A percentile compares a stretch with the other conserved stretches of the same genome.
Evolutionary conservation across 1,139 yeast genomes (phyloP).

Genomic region (Sugiyamaella sp.): DNA sequence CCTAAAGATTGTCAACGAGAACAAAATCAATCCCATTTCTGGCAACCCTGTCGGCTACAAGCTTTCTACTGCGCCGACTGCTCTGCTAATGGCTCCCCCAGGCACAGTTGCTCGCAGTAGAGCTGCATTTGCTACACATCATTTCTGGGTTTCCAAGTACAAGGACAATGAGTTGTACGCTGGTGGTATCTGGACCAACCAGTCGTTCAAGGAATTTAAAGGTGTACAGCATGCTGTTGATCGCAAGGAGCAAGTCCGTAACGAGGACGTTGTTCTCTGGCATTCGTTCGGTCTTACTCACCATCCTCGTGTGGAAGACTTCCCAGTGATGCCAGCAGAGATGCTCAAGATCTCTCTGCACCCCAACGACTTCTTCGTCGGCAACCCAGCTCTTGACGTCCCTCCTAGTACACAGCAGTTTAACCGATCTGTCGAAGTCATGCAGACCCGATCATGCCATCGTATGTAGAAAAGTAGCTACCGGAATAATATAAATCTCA

Average conservation of each 20-base stretch:
- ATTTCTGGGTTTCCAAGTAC: slow-evolving; percentile 76
- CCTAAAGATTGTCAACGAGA: slow-evolving; percentile 75
- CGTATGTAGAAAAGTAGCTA: slow-evolving; percentile 27
- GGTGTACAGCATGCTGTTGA: slow-evolving; percentile 63
- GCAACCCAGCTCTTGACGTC: slow-evolving; percentile 80
- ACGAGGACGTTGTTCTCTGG: slow-evolving; percentile 83
- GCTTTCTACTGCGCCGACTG: slow-evolving; percentile 75
- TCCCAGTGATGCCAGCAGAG: slow-evolving; percentile 94
- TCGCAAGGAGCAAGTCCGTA: slow-evolving; percentile 71
- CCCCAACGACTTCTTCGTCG: slow-evolving; percentile 79
- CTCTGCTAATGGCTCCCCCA: slow-evolving; percentile 67
- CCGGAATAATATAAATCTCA: too few relatives aligned
- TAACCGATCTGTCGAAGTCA: slow-evolving; percentile 65
- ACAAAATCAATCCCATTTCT: slow-evolving; percentile 72
- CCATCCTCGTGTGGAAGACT: slow-evolving; percentile 85
- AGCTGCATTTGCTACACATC: slow-evolving; percentile 74
- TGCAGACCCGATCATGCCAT: slow-evolving; percentile 42
- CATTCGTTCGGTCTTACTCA: slow-evolving; percentile 87
- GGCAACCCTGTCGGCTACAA: slow-evolving; percentile 83
- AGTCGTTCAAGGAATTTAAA: slow-evolving; percentile 66
- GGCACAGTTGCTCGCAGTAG: slow-evolving; percentile 65
- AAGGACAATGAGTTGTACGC: slow-evolving; percentile 68
- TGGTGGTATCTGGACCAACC: slow-evolving; percentile 81
- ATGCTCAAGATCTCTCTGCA: slow-evolving; percentile 61
- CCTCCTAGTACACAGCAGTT: slow-evolving; percentile 73